Base-by-base conservation (phyloP, 2,329 filamentous ascomycete genomes). In the Pseudocercospora pini-densiflorae region DNA sequence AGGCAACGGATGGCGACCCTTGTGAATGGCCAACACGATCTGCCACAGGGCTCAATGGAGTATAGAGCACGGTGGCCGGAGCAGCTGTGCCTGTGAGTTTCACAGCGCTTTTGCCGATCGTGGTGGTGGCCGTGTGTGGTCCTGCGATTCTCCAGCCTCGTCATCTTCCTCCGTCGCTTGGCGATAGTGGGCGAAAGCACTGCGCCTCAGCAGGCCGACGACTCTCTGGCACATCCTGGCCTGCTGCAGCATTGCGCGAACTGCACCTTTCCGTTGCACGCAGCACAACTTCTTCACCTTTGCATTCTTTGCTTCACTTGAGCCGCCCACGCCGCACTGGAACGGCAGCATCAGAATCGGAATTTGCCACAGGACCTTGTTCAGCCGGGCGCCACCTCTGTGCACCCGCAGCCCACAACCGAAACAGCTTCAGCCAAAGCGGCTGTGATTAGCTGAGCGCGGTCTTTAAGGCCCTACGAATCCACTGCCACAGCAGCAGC, bases 131-230 rank as follows among this genome's bases (percentile, higher is more conserved):
- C 9, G 55, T 57, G 27, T 29, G 33, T 16, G 12, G 24, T 21
- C 14, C 19, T 19, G 55, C 36, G 55, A 58, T 33, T 43, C 33
- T 40, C 55, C 55, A 59, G 40, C 31, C 55, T 59, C 36, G 57
- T 47, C 57, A 59, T 59, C 14, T 36, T 45, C 14, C 29, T 16
- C 54, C 24, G 57, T 43, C n/a, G 57, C 57, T 47, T 59, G 57
- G 57, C 57, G 31, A 12, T 27, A 27, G 40, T n/a, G 14, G 57
- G 33, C 19, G 21, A 31, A 16, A 45, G 57, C 21, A 24, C 58
- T 61, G 59, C 59, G 59, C 59, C 59, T 61, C 59, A 61, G n/a
- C 29, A 58, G n/a, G 55, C 55, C 55, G 55, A 58, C 27, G 9
- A 49, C 45, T 61, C 58, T 61, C 59, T 21, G 27, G 59, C 40